phyloP scores from a whole-genome alignment of 208 protist genomes.

The Acanthamoeba divionensis region DNA sequence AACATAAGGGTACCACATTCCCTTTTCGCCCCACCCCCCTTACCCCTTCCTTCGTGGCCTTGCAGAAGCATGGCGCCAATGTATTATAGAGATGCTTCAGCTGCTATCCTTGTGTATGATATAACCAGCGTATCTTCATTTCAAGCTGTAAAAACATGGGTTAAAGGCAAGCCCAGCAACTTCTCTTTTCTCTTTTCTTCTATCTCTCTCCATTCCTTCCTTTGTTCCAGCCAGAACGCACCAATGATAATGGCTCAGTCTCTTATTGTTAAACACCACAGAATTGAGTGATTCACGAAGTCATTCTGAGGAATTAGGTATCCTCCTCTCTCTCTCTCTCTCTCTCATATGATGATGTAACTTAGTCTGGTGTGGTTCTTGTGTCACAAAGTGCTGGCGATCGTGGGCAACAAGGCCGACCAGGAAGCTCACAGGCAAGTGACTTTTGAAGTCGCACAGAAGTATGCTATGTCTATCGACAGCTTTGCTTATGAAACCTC shows the following conservation, averaged over 20 bases:
- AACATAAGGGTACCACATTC: background rate
- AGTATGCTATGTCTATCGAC: no score
- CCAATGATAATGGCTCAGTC: background rate
- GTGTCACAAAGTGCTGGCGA: slow-evolving; percentile 42
- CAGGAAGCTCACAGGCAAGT: slow-evolving; percentile 46
- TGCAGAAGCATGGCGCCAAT: slow-evolving; percentile 66
- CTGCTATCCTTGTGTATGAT: slow-evolving; percentile 71
- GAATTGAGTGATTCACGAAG: slow-evolving; percentile 1
- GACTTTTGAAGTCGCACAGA: no score
- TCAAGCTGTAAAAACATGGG: slow-evolving; percentile 70
- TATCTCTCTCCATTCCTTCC: background rate
- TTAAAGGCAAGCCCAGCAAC: background rate
- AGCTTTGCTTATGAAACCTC: no score
- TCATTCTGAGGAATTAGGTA: background rate
- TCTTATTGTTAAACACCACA: background rate
- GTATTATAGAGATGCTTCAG: slow-evolving; percentile 72
- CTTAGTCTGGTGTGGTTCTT: background rate
- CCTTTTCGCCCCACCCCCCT: background rate
- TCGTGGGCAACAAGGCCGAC: slow-evolving; percentile 53
- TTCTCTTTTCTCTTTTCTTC: background rate
- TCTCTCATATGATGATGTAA: background rate
- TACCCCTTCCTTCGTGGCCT: background rate
- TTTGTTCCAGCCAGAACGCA: background rate
- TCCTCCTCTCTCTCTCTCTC: no score
- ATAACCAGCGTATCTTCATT: slow-evolving; percentile 52